phyloP scores from a whole-genome alignment of 768 basidiomycete genomes.

The Brasilioporus rufonigricans region DNA sequence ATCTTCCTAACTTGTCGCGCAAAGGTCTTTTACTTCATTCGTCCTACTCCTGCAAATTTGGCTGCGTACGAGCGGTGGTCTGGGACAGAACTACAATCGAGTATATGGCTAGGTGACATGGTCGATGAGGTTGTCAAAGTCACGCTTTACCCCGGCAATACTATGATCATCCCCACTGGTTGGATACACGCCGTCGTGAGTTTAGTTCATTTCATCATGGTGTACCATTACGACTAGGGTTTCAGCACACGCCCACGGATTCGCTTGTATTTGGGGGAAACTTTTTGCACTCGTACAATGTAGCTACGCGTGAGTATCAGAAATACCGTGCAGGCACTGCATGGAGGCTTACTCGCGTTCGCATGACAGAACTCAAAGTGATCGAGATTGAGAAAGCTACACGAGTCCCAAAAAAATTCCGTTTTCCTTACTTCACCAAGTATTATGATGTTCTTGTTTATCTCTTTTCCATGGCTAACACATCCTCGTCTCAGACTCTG shows the following conservation, averaged over 20 bases:
- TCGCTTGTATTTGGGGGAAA: slow-evolving; percentile 97
- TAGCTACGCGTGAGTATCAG: slow-evolving; percentile 68
- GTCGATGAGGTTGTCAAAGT: slow-evolving; percentile 90
- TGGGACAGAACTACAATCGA: slow-evolving; percentile 84
- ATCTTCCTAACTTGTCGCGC: background rate
- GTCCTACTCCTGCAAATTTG: slow-evolving; percentile 82
- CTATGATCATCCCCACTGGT: slow-evolving; percentile 93
- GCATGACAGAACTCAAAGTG: slow-evolving; percentile 70
- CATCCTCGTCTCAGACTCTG: slow-evolving; percentile 54
- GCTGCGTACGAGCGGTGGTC: slow-evolving; percentile 93
- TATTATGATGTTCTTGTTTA: slow-evolving; percentile 33
- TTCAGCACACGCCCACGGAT: slow-evolving; percentile 85
- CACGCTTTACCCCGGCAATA: slow-evolving; percentile 72
- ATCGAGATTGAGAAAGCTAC: slow-evolving; percentile 91
- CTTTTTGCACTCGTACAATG: slow-evolving; percentile 91
- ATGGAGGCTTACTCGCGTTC: slow-evolving; percentile 7
- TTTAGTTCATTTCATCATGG: slow-evolving; percentile 5
- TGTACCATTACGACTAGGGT: slow-evolving; percentile 1
- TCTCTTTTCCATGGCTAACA: slow-evolving; percentile 2
- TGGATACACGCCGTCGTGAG: slow-evolving; percentile 98
- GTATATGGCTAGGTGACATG: slow-evolving; percentile 89
- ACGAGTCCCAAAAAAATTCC: slow-evolving; percentile 89
- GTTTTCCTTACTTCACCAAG: slow-evolving; percentile 82
- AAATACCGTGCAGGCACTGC: background rate
- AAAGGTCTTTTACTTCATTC: slow-evolving; percentile 95